Conservation (phyloP, 2,329 filamentous ascomycete species). For the Thielaviopsis musarum region DNA sequence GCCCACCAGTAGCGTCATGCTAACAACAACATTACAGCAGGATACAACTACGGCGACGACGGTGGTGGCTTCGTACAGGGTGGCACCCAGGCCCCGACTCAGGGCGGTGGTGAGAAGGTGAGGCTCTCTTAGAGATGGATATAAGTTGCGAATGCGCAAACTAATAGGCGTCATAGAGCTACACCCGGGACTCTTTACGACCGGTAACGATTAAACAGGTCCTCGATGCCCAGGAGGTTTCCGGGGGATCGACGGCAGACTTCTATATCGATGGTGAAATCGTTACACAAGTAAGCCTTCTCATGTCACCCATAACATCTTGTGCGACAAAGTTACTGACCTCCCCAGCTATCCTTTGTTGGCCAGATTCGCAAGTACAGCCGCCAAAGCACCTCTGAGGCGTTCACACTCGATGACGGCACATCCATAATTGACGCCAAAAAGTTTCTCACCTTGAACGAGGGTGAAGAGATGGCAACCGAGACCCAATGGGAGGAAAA, state of each 20-base stretch:
- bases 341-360: conserved; percentile 46
- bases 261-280: conserved; percentile 70
- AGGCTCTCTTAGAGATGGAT: neutral
- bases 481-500: conserved; percentile 47
- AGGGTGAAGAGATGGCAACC: conserved; percentile 19
- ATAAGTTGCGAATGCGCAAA: neutral
- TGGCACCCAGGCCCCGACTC: conserved; percentile 40
- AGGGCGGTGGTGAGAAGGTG: conserved; percentile 30
- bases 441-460: conserved; percentile 34
- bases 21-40: neutral
- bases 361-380: conserved; percentile 80
- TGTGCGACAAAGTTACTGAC: too few relatives aligned
- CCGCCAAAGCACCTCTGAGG: conserved; percentile 78
- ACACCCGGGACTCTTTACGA: conserved; percentile 71
- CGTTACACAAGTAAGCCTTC: conserved; percentile 36
- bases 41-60: conserved; percentile 35
- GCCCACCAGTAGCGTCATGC: neutral
- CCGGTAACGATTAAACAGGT: conserved; percentile 95
- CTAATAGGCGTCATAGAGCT: conserved; percentile 25
- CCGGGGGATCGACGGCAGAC: conserved; percentile 41
- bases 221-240: conserved; percentile 61
- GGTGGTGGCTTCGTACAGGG: conserved; percentile 45
- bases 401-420: conserved; percentile 87
- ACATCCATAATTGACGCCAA: conserved; percentile 86
- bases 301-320: neutral